Percentiles rank a stretch among this genome's conserved stretches.
These are phyloP conservation scores for Antrodiella citrinella DNA, from an alignment of 768 basidiomycete genomes.

Conservation along the genomic window DNA sequence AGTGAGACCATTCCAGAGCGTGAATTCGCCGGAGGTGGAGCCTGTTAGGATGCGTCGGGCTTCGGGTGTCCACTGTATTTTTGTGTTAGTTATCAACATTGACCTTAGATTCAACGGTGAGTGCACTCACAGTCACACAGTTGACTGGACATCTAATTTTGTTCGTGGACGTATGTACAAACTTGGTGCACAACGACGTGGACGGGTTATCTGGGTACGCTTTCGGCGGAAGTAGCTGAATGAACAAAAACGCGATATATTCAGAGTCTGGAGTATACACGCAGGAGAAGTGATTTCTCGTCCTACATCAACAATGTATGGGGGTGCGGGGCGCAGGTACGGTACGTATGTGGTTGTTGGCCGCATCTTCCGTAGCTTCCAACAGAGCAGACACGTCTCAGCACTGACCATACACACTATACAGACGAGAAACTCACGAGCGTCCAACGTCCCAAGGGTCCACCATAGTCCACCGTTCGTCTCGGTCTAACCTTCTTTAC, in stretches of 20 bases:
- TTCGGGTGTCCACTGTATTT: constrained; percentile 96
- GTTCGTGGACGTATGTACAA: constrained; percentile 97
- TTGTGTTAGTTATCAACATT: too few species aligned
- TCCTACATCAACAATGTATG: constrained; percentile 83
- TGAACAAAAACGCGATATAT: constrained; percentile 13
- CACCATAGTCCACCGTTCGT: constrained; percentile 92
- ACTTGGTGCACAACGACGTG: constrained; percentile 93
- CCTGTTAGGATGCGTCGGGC: constrained; percentile 90
- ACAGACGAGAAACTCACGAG: constrained; percentile 43
- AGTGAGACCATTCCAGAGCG: constrained; percentile 96
- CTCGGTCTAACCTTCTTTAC: constrained; percentile 90
- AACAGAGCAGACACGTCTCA: background rate
- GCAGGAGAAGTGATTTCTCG: constrained; percentile 11
- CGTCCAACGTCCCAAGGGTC: constrained; percentile 78
- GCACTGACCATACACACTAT: constrained; percentile 6
- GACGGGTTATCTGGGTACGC: constrained; percentile 89
- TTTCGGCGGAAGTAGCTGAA: constrained; percentile 84
- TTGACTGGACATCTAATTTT: constrained; percentile 98
- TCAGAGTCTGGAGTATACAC: constrained; percentile 14
- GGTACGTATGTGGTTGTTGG: constrained; percentile 73
- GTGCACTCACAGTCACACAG: constrained; percentile 72
- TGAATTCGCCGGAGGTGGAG: constrained; percentile 95
- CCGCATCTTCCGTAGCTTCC: constrained; percentile 66
- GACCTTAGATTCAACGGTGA: background rate
- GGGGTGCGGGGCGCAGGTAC: constrained; percentile 74